A percentile compares a stretch with the other conserved stretches of the same genome.
These are phyloP conservation scores for Pseudomassariella vexata DNA, from an alignment of 2,329 filamentous ascomycete genomes.

Conservation along the genomic window DNA sequence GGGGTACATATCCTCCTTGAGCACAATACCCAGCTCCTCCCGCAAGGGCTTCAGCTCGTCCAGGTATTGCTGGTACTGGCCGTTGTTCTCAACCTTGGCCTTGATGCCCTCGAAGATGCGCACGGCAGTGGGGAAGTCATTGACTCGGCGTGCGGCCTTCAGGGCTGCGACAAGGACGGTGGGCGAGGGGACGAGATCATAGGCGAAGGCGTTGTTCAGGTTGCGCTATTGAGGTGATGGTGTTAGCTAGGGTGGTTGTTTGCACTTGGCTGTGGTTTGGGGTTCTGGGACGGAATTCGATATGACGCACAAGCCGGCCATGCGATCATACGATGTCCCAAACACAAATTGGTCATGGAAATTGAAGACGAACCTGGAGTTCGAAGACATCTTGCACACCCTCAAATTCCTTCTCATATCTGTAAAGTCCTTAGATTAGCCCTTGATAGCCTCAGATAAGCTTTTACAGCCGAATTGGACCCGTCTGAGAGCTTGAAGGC, in stretches of 20 bases:
- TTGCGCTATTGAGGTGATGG: conserved; percentile 29
- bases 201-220: conserved; percentile 98
- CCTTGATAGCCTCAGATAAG: conserved; percentile 17
- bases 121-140: conserved; percentile 97
- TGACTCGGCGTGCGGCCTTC: conserved; percentile 89
- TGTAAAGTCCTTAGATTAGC: conserved; percentile 40
- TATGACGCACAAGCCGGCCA: conserved; percentile 4
- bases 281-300: conserved; percentile 1
- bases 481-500: too few species aligned
- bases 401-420: conserved; percentile 99
- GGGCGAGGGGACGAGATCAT: conserved; percentile 96
- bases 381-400: conserved; percentile 97
- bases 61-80: conserved; percentile 95
- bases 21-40: conserved; percentile 84
- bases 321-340: conserved; percentile 6
- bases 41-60: conserved; percentile 86
- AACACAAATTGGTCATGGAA: conserved; percentile 3
- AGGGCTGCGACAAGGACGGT: conserved; percentile 87
- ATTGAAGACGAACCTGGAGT: conserved; percentile 72
- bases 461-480: conserved; percentile 16
- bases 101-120: conserved; percentile 99
- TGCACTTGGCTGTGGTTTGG: not conserved
- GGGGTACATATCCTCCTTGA: conserved; percentile 93
- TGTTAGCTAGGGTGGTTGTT: conserved; percentile 3
- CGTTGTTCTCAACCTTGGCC: conserved; percentile 98